Conservation (phyloP, 2,329 filamentous ascomycete species). For the Penicillium sp. region DNA sequence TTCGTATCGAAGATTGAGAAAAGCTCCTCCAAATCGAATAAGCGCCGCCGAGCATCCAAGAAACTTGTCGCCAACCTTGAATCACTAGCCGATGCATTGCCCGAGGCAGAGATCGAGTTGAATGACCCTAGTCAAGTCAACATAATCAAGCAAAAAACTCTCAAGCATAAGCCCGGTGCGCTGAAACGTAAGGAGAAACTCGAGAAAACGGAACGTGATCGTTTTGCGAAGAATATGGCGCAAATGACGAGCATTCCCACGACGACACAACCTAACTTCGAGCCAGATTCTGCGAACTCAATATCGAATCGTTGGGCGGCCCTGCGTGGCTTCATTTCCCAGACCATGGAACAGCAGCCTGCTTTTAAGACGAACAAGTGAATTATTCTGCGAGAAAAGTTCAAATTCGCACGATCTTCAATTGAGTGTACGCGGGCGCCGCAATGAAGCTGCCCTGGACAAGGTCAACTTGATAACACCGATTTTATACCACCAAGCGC, state of each 20-base stretch:
- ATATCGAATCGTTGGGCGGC: slow-evolving; percentile 76
- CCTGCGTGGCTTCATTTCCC: slow-evolving; percentile 79
- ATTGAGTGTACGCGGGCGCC: background rate
- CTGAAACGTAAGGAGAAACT: slow-evolving; percentile 82
- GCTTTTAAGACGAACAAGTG: slow-evolving; percentile 62
- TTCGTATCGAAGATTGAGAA: slow-evolving; percentile 80
- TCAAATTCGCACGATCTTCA: background rate
- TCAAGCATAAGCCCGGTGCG: slow-evolving; percentile 77
- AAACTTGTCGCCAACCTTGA: slow-evolving; percentile 79
- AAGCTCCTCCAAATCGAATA: slow-evolving; percentile 58
- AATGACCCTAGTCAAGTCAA: slow-evolving; percentile 61
- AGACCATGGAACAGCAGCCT: slow-evolving; percentile 86
- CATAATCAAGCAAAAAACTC: slow-evolving; percentile 74
- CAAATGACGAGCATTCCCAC: slow-evolving; percentile 61
- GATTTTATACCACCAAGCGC: background rate
- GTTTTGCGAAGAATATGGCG: slow-evolving; percentile 84
- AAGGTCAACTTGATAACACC: background rate
- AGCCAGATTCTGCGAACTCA: slow-evolving; percentile 29
- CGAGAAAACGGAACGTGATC: slow-evolving; percentile 78
- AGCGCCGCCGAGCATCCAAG: slow-evolving; percentile 71
- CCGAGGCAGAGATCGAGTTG: slow-evolving; percentile 60
- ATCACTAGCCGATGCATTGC: slow-evolving; percentile 79
- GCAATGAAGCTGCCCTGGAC: background rate
- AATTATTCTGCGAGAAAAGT: slow-evolving; percentile 12
- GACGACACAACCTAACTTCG: slow-evolving; percentile 31